These are phyloP conservation scores for Pseudopithomyces maydicus DNA, from an alignment of 2,329 filamentous ascomycete genomes.

Conservation along the genomic window DNA sequence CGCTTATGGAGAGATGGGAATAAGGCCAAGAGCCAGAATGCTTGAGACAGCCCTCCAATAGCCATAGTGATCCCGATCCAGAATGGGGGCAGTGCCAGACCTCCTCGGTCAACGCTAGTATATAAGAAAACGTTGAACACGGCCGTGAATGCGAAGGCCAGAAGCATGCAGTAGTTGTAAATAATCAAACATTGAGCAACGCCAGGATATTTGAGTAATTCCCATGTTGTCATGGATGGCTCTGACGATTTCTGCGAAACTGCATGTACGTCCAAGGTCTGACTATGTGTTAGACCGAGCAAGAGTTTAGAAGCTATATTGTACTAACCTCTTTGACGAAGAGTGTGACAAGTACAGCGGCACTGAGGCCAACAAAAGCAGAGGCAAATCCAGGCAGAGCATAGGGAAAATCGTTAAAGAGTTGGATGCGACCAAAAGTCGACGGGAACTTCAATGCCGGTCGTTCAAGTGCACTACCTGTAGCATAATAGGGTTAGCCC, in stretches of 20 bases:
- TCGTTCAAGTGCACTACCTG: conserved; percentile 70
- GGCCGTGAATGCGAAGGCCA: conserved; percentile 75
- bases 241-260: conserved; percentile 24
- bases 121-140: conserved; percentile 72
- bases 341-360: conserved; percentile 58
- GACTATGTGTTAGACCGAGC: not conserved
- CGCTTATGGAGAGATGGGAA: conserved; percentile 72
- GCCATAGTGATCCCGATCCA: conserved; percentile 72
- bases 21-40: conserved; percentile 70
- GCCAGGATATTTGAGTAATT: conserved; percentile 66
- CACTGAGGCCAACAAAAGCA: conserved; percentile 58
- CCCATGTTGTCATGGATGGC: conserved; percentile 52
- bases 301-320: not conserved
- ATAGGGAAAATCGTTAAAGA: conserved; percentile 70
- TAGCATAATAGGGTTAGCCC: conserved; percentile 2
- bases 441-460: conserved; percentile 68
- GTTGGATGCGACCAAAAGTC: conserved; percentile 59
- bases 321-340: conserved; percentile 63
- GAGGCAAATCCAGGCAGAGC: conserved; percentile 66
- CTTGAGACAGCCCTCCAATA: conserved; percentile 68
- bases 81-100: conserved; percentile 65
- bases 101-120: conserved; percentile 66
- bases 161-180: conserved; percentile 69
- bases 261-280: conserved; percentile 39
- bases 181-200: conserved; percentile 69